A percentile compares a stretch with the other conserved stretches of the same genome.
Conservation (phyloP, 2,329 filamentous ascomycete genomes). For the Alternaria alternata region DNA sequence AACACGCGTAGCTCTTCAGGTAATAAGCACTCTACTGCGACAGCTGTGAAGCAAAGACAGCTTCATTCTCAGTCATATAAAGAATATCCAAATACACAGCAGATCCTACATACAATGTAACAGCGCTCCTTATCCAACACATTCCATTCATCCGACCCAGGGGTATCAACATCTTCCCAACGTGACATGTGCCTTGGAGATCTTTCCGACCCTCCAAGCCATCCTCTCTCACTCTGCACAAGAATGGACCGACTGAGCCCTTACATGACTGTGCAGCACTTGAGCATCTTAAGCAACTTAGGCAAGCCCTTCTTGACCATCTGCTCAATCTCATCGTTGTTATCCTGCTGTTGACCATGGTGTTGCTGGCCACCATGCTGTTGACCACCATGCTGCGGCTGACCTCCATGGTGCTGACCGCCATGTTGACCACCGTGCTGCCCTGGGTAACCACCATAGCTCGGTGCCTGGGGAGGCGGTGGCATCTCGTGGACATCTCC, state of each 20-base stretch:
- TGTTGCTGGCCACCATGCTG: conserved; percentile 41
- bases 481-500: conserved; percentile 59
- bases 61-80: background rate
- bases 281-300: conserved; percentile 68
- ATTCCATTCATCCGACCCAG: background rate
- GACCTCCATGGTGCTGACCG: conserved; percentile 13
- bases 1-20: background rate
- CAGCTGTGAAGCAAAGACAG: background rate
- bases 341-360: conserved; percentile 43
- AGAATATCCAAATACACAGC: background rate
- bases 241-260: background rate
- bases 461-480: conserved; percentile 52
- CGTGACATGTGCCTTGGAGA: background rate
- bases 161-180: conserved; percentile 1
- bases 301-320: conserved; percentile 68
- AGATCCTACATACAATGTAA: background rate
- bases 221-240: background rate
- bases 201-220: background rate
- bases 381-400: conserved; percentile 24
- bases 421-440: conserved; percentile 49
- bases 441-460: conserved; percentile 50
- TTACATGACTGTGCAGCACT: conserved; percentile 79
- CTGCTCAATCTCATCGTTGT: conserved; percentile 66
- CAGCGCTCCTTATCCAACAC: background rate
- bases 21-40: background rate